These are phyloP conservation scores for Fraxinus excelsior DNA, from an alignment of 257 asterid genomes.

Conservation along the genomic window DNA sequence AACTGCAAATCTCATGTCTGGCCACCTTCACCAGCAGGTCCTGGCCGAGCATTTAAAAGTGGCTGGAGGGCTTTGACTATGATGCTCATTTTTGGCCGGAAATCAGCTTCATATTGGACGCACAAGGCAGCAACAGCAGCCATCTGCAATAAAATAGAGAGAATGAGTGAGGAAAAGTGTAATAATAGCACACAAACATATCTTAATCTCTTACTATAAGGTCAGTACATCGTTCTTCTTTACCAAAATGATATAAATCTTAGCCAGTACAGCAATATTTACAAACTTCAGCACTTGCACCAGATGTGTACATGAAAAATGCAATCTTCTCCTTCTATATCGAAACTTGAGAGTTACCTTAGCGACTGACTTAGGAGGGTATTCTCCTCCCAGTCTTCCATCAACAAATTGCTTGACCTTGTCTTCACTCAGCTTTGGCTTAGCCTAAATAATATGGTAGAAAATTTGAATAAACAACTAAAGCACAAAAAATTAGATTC, in stretches of 20 bases:
- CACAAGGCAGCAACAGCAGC: conserved; percentile 65
- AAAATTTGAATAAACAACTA: not conserved
- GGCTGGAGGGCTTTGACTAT: conserved; percentile 65
- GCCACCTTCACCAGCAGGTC: conserved; percentile 44
- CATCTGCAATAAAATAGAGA: conserved; percentile 36
- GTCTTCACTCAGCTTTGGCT: conserved; percentile 82
- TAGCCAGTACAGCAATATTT: no score
- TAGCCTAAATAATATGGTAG: conserved; percentile 50
- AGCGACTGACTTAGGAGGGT: conserved; percentile 84
- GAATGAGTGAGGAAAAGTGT: conserved; percentile 3
- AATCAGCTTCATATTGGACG: conserved; percentile 62
- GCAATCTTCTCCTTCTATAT: not conserved
- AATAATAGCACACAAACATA: not conserved
- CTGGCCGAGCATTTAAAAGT: conserved; percentile 49
- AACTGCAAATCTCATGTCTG: conserved; percentile 22
- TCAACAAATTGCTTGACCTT: conserved; percentile 78
- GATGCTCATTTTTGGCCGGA: conserved; percentile 62
- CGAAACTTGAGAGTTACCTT: conserved; percentile 45
- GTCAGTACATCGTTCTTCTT: not conserved
- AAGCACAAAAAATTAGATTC: not conserved
- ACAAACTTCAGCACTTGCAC: no score
- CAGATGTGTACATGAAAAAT: no score
- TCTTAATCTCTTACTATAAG: not conserved
- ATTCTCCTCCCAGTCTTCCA: conserved; percentile 59
- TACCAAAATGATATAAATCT: not conserved